Conservation (phyloP, 352 stramenopile genomes). For the Halophytophthora batemanensis region DNA sequence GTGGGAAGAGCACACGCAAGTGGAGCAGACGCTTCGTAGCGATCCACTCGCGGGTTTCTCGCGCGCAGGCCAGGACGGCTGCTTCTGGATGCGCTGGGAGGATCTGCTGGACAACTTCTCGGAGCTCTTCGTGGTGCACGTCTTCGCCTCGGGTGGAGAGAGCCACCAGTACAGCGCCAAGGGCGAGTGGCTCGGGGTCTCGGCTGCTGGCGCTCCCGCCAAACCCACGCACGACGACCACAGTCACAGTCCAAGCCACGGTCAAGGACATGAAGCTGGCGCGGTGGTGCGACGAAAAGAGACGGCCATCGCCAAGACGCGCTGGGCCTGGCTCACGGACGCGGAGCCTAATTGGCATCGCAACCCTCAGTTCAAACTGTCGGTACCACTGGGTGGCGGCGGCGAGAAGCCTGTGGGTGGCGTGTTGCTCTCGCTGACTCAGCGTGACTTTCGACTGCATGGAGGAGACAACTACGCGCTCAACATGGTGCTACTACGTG, state of each 20-base stretch:
- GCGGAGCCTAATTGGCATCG: conserved; percentile 88
- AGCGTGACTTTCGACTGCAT: conserved; percentile 81
- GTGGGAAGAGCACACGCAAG: conserved; percentile 79
- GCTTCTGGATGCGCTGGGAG: conserved; percentile 83
- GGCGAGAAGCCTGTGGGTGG: conserved; percentile 18
- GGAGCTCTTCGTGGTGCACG: conserved; percentile 57
- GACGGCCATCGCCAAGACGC: conserved; percentile 47
- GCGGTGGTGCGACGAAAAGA: conserved; percentile 22
- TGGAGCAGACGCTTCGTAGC: conserved; percentile 59
- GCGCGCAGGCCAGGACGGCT: conserved; percentile 65
- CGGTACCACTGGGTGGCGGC: conserved; percentile 19
- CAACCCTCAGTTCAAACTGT: conserved; percentile 88
- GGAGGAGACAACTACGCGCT: conserved; percentile 84
- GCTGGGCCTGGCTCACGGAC: conserved; percentile 64
- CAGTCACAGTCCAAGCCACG: conserved; percentile 11
- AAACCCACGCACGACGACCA: conserved; percentile 16
- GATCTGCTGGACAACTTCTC: conserved; percentile 74
- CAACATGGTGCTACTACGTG: conserved; percentile 82
- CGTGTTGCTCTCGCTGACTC: conserved; percentile 76
- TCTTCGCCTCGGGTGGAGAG: conserved; percentile 27
- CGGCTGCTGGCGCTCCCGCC: conserved; percentile 35
- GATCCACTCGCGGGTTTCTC: conserved; percentile 64
- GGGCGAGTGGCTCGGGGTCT: conserved; percentile 42
- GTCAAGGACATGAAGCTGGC: conserved; percentile 2
- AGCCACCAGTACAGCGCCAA: conserved; percentile 51